Conservation (phyloP, 23 red algal genomes). For the Cyanidioschyzon merolae region DNA sequence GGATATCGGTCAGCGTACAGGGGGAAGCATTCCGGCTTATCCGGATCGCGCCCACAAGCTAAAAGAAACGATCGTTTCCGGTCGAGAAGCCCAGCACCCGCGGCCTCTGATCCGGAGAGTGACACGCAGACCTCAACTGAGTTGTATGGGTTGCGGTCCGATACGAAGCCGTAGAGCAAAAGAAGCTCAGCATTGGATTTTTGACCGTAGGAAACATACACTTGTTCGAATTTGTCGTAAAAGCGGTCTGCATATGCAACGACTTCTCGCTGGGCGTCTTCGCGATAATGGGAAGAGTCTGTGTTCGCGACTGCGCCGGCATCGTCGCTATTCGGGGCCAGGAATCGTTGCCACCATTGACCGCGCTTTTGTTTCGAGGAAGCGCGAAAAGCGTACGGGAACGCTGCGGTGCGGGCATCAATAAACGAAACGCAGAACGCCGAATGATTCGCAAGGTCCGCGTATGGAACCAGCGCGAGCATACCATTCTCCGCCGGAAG, state of each 20-base stretch:
- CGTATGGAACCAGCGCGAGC: constrained; percentile 89
- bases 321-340: neutral
- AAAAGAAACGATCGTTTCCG: constrained; percentile 41
- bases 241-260: constrained; percentile 60
- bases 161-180: constrained; percentile 79
- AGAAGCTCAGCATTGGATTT: constrained; percentile 81
- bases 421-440: constrained; percentile 75
- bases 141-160: constrained; percentile 93
- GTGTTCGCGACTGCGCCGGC: neutral
- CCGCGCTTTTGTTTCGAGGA: neutral
- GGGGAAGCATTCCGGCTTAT: constrained; percentile 40
- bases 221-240: constrained; percentile 75
- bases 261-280: constrained; percentile 24
- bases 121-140: constrained; percentile 65
- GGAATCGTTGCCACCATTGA: neutral
- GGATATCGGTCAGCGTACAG: constrained; percentile 82
- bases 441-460: constrained; percentile 88
- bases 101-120: neutral
- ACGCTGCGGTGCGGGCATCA: constrained; percentile 16
- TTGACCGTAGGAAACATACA: constrained; percentile 86
- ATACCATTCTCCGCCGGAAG: constrained; percentile 33
- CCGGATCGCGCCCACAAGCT: constrained; percentile 32
- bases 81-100: constrained; percentile 40
- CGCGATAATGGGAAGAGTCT: neutral
- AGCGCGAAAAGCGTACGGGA: neutral